Percentiles rank a stretch among this genome's conserved stretches.
Evolutionary conservation across 352 stramenopile species (phyloP).

Genomic region (Pythium folliculosum): DNA sequence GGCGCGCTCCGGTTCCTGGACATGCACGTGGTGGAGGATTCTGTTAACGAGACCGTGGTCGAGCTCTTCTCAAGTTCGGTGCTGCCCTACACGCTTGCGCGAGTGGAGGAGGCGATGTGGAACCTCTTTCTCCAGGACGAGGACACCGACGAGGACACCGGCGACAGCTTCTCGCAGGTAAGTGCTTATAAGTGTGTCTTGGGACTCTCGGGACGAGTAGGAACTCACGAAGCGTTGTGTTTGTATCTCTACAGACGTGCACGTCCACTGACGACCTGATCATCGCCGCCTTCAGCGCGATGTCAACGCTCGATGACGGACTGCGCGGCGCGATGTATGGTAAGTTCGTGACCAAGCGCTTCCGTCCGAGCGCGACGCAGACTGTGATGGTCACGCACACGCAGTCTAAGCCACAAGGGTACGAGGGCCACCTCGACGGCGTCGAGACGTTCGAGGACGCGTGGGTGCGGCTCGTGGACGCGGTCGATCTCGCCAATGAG

Average conservation of each 20-base stretch:
- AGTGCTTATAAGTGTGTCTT: neutral
- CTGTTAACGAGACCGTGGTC: neutral
- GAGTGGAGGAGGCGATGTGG: slow-evolving; percentile 9
- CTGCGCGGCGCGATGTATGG: slow-evolving; percentile 1
- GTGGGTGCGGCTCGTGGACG: slow-evolving; percentile 18
- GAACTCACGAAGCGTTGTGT: neutral
- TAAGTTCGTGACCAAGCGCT: slow-evolving; percentile 12
- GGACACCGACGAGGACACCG: neutral
- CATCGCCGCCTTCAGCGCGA: slow-evolving; percentile 7
- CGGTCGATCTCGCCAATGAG: slow-evolving; percentile 3
- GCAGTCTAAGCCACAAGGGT: slow-evolving; percentile 1
- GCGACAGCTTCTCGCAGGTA: slow-evolving; percentile 5
- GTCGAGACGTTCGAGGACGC: slow-evolving; percentile 6
- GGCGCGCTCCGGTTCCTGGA: slow-evolving; percentile 11
- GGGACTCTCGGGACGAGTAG: neutral
- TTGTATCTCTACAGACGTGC: no score
- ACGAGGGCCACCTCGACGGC: slow-evolving; percentile 12
- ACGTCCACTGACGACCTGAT: slow-evolving; percentile 16
- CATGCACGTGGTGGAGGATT: neutral
- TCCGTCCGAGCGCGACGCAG: neutral
- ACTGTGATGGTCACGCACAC: slow-evolving; percentile 1
- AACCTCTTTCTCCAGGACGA: neutral
- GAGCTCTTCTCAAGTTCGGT: slow-evolving; percentile 5
- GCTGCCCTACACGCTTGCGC: neutral
- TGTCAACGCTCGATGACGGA: neutral